Evolutionary conservation across 345 rosid genomes (phyloP), one percentile per base, ranked within the genome.

Genomic region (Sapria himalayana): DNA sequence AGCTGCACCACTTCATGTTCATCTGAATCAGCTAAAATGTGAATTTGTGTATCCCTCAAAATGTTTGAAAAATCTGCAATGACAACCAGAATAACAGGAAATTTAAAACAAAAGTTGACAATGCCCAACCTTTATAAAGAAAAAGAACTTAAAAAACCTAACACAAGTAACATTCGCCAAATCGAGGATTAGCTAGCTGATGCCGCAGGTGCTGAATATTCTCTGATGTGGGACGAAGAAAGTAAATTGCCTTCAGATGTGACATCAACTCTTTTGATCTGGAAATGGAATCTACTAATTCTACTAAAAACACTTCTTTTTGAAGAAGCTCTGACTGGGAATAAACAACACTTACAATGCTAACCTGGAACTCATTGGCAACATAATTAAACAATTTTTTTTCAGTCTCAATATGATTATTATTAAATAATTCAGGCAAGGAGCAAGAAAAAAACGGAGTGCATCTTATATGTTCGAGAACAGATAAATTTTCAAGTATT

Each of bases 21-120:
- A 54, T 89, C 98, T 1, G 98, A 89, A 69, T 89, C 98, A 5
- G 95, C 98, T 60, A 89, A 58, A 49, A 74, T 61, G 66, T 89
- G 98, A 70, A 89, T 76, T 68, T 79, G 95, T 14, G 98, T 89
- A 57, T 89, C 98, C 68, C 82, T 89, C 66, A 89, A 66, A 52
- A 89, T 62, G 52, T 82, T 89, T 34, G 98, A 79, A 77, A 89
- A 89, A 74, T 78, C 98, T 89, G 72, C 54, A 57, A 41, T n/a
- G n/a, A n/a, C 37, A 48, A n/a, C 20, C 50, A 54, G n/a, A 1
- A 18, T 13, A 12, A 36, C 10, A 23, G 14, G 16, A 17, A 42
- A 14, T 19, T 9, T 25, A 17, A 18, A 29, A 22, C 23, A 42
- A 14, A 14, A 45, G 13, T 18, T 40, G 21, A 54, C 29, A 41